Conservation (phyloP, 2,329 filamentous ascomycete genomes). For the Gnomoniopsis sp. region DNA sequence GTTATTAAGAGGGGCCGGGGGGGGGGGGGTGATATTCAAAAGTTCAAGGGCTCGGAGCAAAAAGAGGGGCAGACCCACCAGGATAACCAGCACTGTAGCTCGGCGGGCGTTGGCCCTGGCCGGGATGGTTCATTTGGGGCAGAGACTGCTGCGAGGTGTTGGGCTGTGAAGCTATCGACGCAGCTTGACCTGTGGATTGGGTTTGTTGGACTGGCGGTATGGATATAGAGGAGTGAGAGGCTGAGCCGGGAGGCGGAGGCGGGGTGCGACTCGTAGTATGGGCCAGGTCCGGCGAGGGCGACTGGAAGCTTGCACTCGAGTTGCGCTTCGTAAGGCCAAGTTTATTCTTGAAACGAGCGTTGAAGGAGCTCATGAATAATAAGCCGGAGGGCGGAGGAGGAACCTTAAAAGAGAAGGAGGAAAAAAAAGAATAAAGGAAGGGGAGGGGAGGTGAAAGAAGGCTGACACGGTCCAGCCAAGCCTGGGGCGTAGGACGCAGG, state of each 20-base stretch:
- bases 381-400: conserved; percentile 33
- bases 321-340: conserved; percentile 80
- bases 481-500: conserved; percentile 10
- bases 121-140: conserved; percentile 62
- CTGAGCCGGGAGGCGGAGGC: conserved; percentile 31
- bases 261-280: conserved; percentile 39
- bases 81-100: conserved; percentile 53
- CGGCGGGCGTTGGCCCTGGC: conserved; percentile 57
- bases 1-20: no score
- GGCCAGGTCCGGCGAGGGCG: conserved; percentile 42
- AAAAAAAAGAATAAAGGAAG: not conserved
- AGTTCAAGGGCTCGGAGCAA: not conserved
- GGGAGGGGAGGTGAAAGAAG: not conserved
- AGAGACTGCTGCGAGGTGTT: conserved; percentile 46
- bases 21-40: not conserved
- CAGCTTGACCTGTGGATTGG: conserved; percentile 33
- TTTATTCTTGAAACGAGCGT: conserved; percentile 69
- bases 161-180: conserved; percentile 40
- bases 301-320: conserved; percentile 60
- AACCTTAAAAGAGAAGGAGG: conserved; percentile 16
- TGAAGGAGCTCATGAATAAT: conserved; percentile 72
- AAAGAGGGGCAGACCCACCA: conserved; percentile 17
- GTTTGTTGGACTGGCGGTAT: conserved; percentile 22
- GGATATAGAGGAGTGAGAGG: conserved; percentile 20
- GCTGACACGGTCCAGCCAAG: conserved; percentile 15